These are phyloP conservation scores for Penicillium robsamsonii DNA, from an alignment of 495 filamentous ascomycete species.

Conservation along the genomic window DNA sequence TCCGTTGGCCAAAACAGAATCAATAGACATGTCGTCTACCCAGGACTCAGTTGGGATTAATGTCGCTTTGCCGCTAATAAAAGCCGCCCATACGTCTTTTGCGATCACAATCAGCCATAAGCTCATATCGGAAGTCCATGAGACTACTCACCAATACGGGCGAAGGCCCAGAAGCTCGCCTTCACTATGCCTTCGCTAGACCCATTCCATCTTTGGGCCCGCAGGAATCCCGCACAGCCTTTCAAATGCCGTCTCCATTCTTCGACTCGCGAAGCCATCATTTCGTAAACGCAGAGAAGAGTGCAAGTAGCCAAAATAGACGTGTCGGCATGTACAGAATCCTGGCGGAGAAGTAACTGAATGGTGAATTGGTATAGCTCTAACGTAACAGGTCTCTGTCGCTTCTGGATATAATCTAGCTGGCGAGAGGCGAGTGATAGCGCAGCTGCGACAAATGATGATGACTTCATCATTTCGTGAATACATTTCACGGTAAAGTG, in stretches of 20 bases:
- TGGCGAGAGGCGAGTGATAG: conserved; percentile 17
- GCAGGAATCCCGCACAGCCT: conserved; percentile 15
- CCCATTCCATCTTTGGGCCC: conserved; percentile 15
- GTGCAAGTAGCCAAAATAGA: conserved; percentile 18
- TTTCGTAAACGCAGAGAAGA: conserved; percentile 19
- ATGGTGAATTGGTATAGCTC: conserved; percentile 19
- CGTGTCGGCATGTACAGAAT: conserved; percentile 10
- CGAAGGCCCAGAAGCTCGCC: conserved; percentile 20
- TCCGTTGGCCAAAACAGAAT: conserved; percentile 9
- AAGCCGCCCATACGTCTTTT: conserved; percentile 19
- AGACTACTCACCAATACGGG: conserved; percentile 14
- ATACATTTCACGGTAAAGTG: conserved; percentile 16
- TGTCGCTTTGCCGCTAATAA: conserved; percentile 17
- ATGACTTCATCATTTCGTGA: conserved; percentile 13
- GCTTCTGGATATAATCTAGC: conserved; percentile 10
- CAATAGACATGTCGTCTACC: conserved; percentile 14
- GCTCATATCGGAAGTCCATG: neutral
- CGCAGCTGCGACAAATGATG: conserved; percentile 14
- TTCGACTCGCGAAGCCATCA: conserved; percentile 18
- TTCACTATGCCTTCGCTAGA: conserved; percentile 17
- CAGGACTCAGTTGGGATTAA: conserved; percentile 22
- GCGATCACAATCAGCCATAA: neutral
- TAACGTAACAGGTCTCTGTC: conserved; percentile 10
- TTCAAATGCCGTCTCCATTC: conserved; percentile 20
- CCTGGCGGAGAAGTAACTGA: conserved; percentile 14